These are phyloP conservation scores for Irpex sp. DNA, from an alignment of 1,284 basidiomycete genomes.

Conservation along the genomic window DNA sequence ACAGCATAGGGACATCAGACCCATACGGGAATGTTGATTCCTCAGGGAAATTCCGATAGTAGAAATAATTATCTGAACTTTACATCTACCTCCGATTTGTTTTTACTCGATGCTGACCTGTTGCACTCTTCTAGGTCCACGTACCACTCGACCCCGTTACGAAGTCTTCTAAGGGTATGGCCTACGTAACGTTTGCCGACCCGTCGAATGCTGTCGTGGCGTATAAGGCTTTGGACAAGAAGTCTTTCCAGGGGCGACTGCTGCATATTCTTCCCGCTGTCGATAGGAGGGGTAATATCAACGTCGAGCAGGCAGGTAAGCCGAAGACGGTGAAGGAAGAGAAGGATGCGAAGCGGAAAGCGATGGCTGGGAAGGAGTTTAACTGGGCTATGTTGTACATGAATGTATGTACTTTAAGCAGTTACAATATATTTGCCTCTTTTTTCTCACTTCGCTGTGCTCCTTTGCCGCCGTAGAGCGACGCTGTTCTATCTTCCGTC, in stretches of 20 bases:
- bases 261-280: conserved; percentile 88
- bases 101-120: conserved; percentile 2
- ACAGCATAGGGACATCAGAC: conserved; percentile 45
- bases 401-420: conserved; percentile 54
- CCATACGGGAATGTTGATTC: conserved; percentile 52
- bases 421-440: conserved; percentile 4
- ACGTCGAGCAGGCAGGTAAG: conserved; percentile 37
- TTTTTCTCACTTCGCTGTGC: background rate
- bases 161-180: conserved; percentile 77
- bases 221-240: conserved; percentile 77
- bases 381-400: conserved; percentile 98
- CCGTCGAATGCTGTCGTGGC: conserved; percentile 72
- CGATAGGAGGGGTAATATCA: conserved; percentile 52
- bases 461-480: conserved; percentile 50
- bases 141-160: conserved; percentile 72
- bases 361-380: conserved; percentile 78
- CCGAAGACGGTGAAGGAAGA: conserved; percentile 69
- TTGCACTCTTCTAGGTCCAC: conserved; percentile 57
- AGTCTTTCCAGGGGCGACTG: conserved; percentile 88
- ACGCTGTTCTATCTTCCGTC: conserved; percentile 35
- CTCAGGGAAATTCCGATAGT: conserved; percentile 55
- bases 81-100: conserved; percentile 6
- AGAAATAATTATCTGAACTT: conserved; percentile 36
- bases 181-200: conserved; percentile 77
- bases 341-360: conserved; percentile 67